These are phyloP conservation scores for Trametes cinnabarina DNA, from an alignment of 768 basidiomycete genomes.

Conservation along the genomic window DNA sequence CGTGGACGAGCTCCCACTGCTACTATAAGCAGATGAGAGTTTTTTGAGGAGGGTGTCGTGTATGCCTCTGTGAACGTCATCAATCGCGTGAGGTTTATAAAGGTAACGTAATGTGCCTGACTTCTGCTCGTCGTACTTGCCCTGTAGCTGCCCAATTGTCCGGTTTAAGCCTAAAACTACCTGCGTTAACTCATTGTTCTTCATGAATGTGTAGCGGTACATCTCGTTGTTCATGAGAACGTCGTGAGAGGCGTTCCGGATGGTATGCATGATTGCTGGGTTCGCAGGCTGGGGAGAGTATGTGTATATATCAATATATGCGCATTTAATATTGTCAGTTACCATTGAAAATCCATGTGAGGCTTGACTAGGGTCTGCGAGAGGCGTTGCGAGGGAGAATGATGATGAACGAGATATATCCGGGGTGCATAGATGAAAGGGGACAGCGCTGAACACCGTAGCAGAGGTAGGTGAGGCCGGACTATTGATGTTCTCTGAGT, in stretches of 20 bases:
- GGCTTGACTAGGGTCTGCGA: neutral
- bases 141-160: neutral
- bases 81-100: too few species aligned
- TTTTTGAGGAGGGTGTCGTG: too few species aligned
- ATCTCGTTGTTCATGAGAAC: neutral
- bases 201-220: neutral
- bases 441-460: too few species aligned
- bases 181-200: neutral
- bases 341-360: neutral
- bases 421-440: too few species aligned
- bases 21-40: too few species aligned
- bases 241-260: neutral
- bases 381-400: neutral
- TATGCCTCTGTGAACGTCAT: too few species aligned
- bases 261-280: neutral
- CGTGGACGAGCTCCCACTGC: too few species aligned
- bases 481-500: neutral
- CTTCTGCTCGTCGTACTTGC: neutral
- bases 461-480: neutral
- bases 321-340: neutral
- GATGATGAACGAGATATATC: neutral
- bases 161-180: neutral
- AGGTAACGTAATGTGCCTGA: too few species aligned
- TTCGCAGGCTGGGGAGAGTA: too few species aligned
- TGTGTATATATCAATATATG: neutral